These are phyloP conservation scores for Lycium barbarum DNA, from an alignment of 257 asterid species.

Conservation along the genomic window DNA sequence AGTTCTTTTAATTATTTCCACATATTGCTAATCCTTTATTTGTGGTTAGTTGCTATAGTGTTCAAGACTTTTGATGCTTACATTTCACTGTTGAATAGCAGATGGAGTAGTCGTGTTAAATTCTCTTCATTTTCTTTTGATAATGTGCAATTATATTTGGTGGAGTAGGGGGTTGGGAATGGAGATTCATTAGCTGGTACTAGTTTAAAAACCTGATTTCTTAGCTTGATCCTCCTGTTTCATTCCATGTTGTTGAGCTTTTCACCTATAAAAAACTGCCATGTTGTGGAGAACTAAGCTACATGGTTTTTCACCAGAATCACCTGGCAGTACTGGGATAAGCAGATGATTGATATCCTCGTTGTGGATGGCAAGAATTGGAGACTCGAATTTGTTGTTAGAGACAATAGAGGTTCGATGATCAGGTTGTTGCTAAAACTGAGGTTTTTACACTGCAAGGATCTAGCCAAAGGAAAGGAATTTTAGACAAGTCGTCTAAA, in stretches of 20 bases:
- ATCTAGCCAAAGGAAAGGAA: not conserved
- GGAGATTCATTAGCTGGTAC: not conserved
- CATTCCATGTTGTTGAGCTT: not conserved
- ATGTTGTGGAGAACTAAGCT: not conserved
- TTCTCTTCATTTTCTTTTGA: constrained; percentile 13
- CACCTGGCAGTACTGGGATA: constrained; percentile 21
- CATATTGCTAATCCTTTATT: constrained; percentile 11
- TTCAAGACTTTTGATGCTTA: not conserved
- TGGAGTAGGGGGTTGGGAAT: constrained; percentile 2
- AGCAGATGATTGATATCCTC: not conserved
- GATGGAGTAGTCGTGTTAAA: not conserved
- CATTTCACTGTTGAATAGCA: not conserved
- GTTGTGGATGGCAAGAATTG: not conserved
- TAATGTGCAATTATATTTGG: not conserved
- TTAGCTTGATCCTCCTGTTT: not conserved
- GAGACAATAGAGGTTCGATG: not conserved
- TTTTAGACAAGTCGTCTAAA: not conserved
- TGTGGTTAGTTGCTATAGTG: not conserved
- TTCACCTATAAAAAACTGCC: not conserved
- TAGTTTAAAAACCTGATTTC: not conserved
- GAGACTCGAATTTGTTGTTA: not conserved
- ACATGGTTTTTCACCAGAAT: not conserved
- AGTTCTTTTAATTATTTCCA: constrained; percentile 4
- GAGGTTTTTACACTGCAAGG: not conserved
- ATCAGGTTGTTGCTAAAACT: constrained; percentile 7